Percentiles rank a stretch among this genome's conserved stretches.
These are phyloP conservation scores for Penicillium riverlandense DNA, from an alignment of 495 filamentous ascomycete species.

Conservation along the genomic window DNA sequence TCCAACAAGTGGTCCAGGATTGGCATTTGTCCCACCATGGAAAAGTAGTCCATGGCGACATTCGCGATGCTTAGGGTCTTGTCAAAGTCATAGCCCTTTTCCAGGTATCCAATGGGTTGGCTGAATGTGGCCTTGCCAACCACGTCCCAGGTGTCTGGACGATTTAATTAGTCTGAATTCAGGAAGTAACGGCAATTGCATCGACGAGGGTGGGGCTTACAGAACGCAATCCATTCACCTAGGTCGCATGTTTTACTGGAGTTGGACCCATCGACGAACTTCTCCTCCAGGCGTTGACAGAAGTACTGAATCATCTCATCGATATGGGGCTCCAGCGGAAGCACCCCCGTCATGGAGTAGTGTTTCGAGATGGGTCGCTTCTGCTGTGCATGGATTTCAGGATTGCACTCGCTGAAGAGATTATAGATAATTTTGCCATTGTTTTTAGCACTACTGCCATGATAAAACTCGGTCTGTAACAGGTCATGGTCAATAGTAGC, in stretches of 20 bases:
- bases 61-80: conserved; percentile 6
- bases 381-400: conserved; percentile 16
- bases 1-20: conserved; percentile 52
- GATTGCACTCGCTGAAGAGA: conserved; percentile 23
- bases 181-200: neutral
- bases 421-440: conserved; percentile 28
- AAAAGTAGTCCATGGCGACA: conserved; percentile 16
- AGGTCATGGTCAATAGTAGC: neutral
- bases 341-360: conserved; percentile 21
- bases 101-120: conserved; percentile 28
- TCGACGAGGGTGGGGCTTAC: conserved; percentile 5
- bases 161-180: neutral
- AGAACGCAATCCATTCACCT: conserved; percentile 25
- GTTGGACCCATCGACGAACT: conserved; percentile 16
- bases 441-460: conserved; percentile 23
- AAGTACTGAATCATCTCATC: conserved; percentile 24
- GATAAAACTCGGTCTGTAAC: conserved; percentile 31
- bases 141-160: conserved; percentile 29
- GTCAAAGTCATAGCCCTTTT: conserved; percentile 27
- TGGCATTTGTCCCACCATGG: conserved; percentile 49
- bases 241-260: conserved; percentile 16
- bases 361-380: conserved; percentile 31
- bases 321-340: conserved; percentile 25
- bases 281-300: conserved; percentile 23
- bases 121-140: conserved; percentile 26